Percentiles rank a stretch among this genome's conserved stretches.
phyloP scores from a whole-genome alignment of 345 rosid genomes.

The Gossypium anomalum region DNA sequence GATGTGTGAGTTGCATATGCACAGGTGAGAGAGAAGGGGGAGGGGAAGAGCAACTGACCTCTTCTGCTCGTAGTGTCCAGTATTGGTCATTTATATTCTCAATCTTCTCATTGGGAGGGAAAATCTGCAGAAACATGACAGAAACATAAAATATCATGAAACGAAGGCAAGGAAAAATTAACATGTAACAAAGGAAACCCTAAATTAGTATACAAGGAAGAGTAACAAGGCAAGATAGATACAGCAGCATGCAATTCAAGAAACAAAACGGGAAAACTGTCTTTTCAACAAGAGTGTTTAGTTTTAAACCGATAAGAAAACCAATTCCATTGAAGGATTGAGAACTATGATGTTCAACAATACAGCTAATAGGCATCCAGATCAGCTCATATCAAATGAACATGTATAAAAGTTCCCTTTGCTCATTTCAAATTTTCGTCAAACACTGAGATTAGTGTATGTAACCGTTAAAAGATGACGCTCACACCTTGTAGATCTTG shows the following conservation, averaged over 20 bases:
- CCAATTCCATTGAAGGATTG: not conserved
- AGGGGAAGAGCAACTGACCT: slow-evolving; percentile 40
- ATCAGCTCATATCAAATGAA: not conserved
- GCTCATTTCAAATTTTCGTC: not conserved
- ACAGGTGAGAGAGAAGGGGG: not conserved
- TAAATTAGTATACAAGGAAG: not conserved
- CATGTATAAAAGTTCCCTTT: not conserved
- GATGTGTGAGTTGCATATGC: not conserved
- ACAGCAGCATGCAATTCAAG: not conserved
- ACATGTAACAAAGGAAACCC: not conserved
- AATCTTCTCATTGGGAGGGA: slow-evolving; percentile 75
- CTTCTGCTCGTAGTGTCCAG: slow-evolving; percentile 97
- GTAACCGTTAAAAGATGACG: slow-evolving; percentile 3
- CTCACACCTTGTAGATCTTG: slow-evolving; percentile 85
- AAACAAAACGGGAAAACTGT: not conserved
- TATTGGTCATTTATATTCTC: slow-evolving; percentile 91
- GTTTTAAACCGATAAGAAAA: not conserved
- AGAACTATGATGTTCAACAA: not conserved
- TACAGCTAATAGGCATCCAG: not conserved
- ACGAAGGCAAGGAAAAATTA: not conserved
- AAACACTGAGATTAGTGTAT: not conserved
- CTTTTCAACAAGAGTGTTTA: not conserved
- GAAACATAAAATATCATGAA: not conserved
- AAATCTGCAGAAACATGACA: slow-evolving; percentile 49
- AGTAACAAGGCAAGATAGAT: not conserved